Conservation (phyloP, 306 rosid species). For the Dalbergia cultrata region DNA sequence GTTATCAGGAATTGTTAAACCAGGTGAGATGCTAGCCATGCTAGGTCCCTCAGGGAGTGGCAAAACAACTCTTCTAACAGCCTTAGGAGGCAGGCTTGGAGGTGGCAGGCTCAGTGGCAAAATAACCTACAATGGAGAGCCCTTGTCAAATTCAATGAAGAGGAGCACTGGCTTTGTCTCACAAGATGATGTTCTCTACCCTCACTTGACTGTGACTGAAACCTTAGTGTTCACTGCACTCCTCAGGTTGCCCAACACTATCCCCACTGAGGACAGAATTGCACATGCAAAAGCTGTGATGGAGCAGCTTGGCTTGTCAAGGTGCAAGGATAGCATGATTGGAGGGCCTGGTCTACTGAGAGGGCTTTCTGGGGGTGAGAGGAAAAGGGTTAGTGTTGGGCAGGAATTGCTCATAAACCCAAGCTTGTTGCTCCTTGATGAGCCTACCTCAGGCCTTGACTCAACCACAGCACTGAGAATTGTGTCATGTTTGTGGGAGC, state of each 20-base stretch:
- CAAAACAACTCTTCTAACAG: conserved; percentile 79
- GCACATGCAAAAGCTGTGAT: conserved; percentile 57
- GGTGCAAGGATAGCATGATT: conserved; percentile 65
- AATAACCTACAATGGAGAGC: conserved; percentile 50
- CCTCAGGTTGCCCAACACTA: conserved; percentile 63
- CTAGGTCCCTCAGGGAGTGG: conserved; percentile 93
- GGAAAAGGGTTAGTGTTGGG: conserved; percentile 86
- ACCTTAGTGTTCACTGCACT: conserved; percentile 80
- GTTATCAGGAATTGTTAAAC: conserved; percentile 64
- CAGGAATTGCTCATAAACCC: conserved; percentile 84
- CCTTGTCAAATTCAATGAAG: conserved; percentile 65
- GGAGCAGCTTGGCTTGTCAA: conserved; percentile 64
- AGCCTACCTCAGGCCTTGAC: conserved; percentile 84
- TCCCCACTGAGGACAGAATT: conserved; percentile 55
- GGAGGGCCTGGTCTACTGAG: conserved; percentile 55
- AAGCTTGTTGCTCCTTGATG: conserved; percentile 75
- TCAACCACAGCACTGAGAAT: conserved; percentile 79
- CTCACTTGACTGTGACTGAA: conserved; percentile 71
- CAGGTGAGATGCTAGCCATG: conserved; percentile 84
- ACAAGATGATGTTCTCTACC: conserved; percentile 77
- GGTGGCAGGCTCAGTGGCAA: conserved; percentile 56
- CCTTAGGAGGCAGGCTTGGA: conserved; percentile 71
- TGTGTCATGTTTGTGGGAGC: conserved; percentile 68
- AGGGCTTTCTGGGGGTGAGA: conserved; percentile 89
- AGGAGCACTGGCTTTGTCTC: conserved; percentile 76